Conservation (phyloP, 768 basidiomycete genomes). For the Mycena crocata region DNA sequence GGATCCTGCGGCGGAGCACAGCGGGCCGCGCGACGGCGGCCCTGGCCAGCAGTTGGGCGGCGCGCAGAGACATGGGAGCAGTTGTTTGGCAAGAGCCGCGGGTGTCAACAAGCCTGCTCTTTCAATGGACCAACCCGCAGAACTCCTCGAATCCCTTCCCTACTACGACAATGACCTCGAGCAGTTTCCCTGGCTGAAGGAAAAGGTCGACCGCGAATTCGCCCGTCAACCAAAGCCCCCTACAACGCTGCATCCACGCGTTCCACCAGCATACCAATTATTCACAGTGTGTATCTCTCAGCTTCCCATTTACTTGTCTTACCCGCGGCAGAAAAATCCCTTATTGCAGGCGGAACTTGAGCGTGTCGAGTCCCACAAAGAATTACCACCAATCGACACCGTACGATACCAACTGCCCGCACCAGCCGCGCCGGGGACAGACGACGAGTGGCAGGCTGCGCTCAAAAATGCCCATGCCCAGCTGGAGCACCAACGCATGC, state of each 20-base stretch:
- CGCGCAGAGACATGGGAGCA: constrained; percentile 25
- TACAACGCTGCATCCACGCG: constrained; percentile 71
- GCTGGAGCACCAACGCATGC: constrained; percentile 84
- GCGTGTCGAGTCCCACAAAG: constrained; percentile 76
- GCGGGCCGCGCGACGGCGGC: constrained; percentile 15
- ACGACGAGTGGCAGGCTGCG: constrained; percentile 82
- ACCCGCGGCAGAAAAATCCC: constrained; percentile 66
- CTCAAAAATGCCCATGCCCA: constrained; percentile 84
- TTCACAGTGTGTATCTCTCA: constrained; percentile 67
- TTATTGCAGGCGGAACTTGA: constrained; percentile 78
- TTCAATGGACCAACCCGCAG: constrained; percentile 28
- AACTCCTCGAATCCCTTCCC: constrained; percentile 87
- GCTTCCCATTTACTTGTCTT: constrained; percentile 10
- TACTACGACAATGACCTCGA: constrained; percentile 96
- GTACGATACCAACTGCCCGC: constrained; percentile 80
- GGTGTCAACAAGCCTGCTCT: not conserved
- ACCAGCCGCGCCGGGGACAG: constrained; percentile 72
- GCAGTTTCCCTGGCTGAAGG: constrained; percentile 73
- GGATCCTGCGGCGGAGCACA: constrained; percentile 17
- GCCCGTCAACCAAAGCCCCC: constrained; percentile 76
- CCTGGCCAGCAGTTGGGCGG: constrained; percentile 23
- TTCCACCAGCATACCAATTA: constrained; percentile 73
- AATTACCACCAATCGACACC: constrained; percentile 75
- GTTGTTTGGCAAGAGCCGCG: constrained; percentile 6
- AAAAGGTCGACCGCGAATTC: constrained; percentile 82